Evolutionary conservation across 139 green algal genomes (phyloP).

Genomic region (Coelastrella sp.): DNA sequence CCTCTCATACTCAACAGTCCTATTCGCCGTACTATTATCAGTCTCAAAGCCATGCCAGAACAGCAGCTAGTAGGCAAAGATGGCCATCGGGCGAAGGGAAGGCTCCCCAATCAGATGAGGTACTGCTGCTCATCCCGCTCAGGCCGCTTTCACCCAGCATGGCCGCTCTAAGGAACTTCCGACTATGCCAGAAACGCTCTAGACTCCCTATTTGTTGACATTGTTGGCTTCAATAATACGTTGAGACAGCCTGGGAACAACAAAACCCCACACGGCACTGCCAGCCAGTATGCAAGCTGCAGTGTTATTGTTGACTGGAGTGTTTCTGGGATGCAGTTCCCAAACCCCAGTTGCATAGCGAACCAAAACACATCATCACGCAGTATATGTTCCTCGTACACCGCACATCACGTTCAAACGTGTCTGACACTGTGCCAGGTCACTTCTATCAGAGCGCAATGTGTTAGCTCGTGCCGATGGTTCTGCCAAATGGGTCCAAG

Average conservation of each 20-base stretch:
- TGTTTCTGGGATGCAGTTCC: no score
- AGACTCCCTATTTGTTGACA: background rate
- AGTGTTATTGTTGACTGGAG: no score
- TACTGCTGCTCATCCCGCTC: background rate
- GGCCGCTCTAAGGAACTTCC: no score
- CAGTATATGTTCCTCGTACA: no score
- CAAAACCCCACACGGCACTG: no score
- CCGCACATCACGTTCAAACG: background rate
- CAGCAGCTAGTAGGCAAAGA: constrained; percentile 25
- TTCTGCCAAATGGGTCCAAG: constrained; percentile 75
- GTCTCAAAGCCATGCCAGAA: background rate
- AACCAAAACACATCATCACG: no score
- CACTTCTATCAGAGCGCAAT: constrained; percentile 66
- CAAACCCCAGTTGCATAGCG: no score
- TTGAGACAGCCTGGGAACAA: no score
- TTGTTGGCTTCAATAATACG: background rate
- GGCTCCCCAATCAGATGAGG: constrained; percentile 47
- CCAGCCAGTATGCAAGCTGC: no score
- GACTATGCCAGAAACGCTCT: background rate
- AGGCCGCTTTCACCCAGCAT: no score
- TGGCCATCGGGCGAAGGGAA: constrained; percentile 37
- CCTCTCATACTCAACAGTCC: no score
- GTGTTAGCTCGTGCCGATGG: constrained; percentile 76
- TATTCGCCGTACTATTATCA: no score
- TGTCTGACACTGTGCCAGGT: constrained; percentile 46